Evolutionary conservation across 2,329 filamentous ascomycete genomes (phyloP).

Genomic region (Orbilia oligospora): DNA sequence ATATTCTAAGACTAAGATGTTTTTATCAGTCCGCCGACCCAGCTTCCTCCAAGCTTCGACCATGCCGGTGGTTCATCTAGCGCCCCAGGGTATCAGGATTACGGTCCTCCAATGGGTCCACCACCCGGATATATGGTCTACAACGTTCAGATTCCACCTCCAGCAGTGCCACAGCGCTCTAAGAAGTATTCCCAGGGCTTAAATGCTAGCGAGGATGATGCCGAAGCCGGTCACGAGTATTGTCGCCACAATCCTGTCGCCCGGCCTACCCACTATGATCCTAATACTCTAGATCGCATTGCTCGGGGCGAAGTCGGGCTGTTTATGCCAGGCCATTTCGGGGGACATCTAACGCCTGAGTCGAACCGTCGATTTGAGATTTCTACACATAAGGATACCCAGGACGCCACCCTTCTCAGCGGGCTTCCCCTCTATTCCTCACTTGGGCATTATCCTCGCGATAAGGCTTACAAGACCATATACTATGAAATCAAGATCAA

Average conservation of each 20-base stretch:
- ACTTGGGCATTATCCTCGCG: constrained; percentile 73
- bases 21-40: constrained; percentile 27
- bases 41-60: constrained; percentile 40
- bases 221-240: constrained; percentile 77
- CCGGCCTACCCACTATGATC: constrained; percentile 71
- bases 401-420: constrained; percentile 76
- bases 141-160: constrained; percentile 40
- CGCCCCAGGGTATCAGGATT: constrained; percentile 34
- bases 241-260: constrained; percentile 75
- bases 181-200: constrained; percentile 51
- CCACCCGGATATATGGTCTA: constrained; percentile 58
- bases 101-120: constrained; percentile 39
- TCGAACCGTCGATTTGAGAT: constrained; percentile 68
- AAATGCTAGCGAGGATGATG: constrained; percentile 77
- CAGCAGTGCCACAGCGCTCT: constrained; percentile 39
- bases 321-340: constrained; percentile 70
- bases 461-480: constrained; percentile 71
- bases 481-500: constrained; percentile 80
- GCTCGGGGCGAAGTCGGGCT: constrained; percentile 72
- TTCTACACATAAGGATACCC: constrained; percentile 63
- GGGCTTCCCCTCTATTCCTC: constrained; percentile 78
- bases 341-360: constrained; percentile 69
- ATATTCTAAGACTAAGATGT: not conserved
- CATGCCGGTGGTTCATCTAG: constrained; percentile 37
- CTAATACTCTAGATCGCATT: constrained; percentile 70